A percentile compares a stretch with the other conserved stretches of the same genome.
These are phyloP conservation scores for Pilobolus umbonatus DNA, from an alignment of 192 early-diverging fungal genomes.

Conservation along the genomic window DNA sequence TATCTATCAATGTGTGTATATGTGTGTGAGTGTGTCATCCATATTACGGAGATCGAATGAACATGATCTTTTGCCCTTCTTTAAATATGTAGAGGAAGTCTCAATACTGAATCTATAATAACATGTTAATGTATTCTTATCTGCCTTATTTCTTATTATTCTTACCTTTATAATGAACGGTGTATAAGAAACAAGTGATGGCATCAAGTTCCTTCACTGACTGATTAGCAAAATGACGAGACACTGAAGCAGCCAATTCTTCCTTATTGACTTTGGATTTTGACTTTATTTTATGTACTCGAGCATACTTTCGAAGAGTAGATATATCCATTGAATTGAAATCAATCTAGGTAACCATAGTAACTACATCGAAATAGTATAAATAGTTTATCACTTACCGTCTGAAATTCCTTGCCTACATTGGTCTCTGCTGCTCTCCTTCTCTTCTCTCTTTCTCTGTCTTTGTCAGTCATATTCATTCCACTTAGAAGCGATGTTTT, in stretches of 20 bases:
- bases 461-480: conserved; percentile 7
- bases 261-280: conserved; percentile 28
- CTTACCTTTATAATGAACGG: conserved; percentile 37
- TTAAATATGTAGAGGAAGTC: conserved; percentile 16
- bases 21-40: no score
- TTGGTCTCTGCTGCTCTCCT: conserved; percentile 12
- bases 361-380: background rate
- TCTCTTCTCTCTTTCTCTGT: conserved; percentile 23
- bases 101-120: conserved; percentile 8
- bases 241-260: conserved; percentile 36
- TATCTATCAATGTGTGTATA: no score
- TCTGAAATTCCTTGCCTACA: conserved; percentile 24
- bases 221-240: conserved; percentile 37
- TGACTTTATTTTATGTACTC: conserved; percentile 37
- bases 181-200: conserved; percentile 41
- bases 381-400: conserved; percentile 5
- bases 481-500: conserved; percentile 12
- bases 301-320: conserved; percentile 38
- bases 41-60: no score
- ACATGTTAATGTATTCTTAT: background rate
- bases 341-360: conserved; percentile 29
- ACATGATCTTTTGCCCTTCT: no score
- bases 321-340: conserved; percentile 38
- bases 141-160: background rate
- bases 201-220: conserved; percentile 37